Percentiles rank a stretch among this genome's conserved stretches.
phyloP scores from a whole-genome alignment of 2,329 filamentous ascomycete genomes.

The Xylariales sp. region DNA sequence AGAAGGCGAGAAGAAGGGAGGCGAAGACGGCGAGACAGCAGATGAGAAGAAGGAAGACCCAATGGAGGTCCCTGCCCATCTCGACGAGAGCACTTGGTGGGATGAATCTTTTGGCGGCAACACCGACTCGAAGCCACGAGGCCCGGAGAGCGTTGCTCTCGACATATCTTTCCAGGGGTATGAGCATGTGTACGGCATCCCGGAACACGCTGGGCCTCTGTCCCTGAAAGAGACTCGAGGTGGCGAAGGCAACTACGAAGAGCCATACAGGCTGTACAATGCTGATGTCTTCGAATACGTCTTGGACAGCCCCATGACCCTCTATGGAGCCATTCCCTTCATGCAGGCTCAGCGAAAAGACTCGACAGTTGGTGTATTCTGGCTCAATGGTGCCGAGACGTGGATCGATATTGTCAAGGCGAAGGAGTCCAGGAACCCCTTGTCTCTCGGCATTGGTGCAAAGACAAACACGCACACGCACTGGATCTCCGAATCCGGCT shows the following conservation, averaged over 20 bases:
- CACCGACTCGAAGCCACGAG: slow-evolving; percentile 90
- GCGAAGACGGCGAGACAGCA: too few relatives aligned
- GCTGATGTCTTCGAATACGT: slow-evolving; percentile 97
- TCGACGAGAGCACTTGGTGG: slow-evolving; percentile 94
- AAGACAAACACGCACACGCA: slow-evolving; percentile 82
- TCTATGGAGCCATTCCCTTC: slow-evolving; percentile 95
- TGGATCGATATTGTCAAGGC: slow-evolving; percentile 93
- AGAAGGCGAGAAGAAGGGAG: slow-evolving; percentile 50
- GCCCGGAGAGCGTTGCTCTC: slow-evolving; percentile 84
- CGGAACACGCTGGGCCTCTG: slow-evolving; percentile 83
- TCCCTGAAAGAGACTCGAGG: slow-evolving; percentile 89
- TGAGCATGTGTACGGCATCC: slow-evolving; percentile 88
- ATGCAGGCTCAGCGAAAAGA: slow-evolving; percentile 96
- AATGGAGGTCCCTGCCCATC: slow-evolving; percentile 38
- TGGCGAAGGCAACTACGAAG: slow-evolving; percentile 75
- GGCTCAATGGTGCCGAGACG: slow-evolving; percentile 94
- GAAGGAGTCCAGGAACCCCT: slow-evolving; percentile 67
- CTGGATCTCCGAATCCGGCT: slow-evolving; percentile 91
- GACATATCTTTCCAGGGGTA: slow-evolving; percentile 93
- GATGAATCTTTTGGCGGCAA: slow-evolving; percentile 94
- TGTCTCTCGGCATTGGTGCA: slow-evolving; percentile 64
- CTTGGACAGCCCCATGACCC: slow-evolving; percentile 94
- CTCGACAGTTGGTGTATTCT: slow-evolving; percentile 93
- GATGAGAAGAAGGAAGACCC: slow-evolving; percentile 39
- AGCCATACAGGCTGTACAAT: slow-evolving; percentile 95